Base-by-base conservation (phyloP, 768 basidiomycete species). In the Phanerodontia chrysosporium region DNA sequence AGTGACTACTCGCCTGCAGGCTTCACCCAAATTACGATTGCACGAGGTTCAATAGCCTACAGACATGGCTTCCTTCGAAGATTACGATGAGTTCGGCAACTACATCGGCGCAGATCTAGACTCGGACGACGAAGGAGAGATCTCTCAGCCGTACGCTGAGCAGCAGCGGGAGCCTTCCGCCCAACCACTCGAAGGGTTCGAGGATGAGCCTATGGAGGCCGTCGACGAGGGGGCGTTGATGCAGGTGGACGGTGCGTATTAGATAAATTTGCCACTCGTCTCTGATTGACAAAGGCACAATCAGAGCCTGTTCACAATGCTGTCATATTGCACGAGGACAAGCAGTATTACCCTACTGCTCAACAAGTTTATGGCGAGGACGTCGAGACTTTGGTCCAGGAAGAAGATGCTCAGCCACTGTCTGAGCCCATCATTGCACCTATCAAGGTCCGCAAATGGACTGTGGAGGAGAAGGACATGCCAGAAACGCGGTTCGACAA, bases 401-500 rank as follows among this genome's bases (percentile, higher is more conserved):
- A 99, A 73, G 97, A 99, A 75, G 97, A 99, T 69, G 86, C 92
- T 2, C 97, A 99, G 71, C 94, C 94, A 14, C 81, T 99, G 21
- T 82, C 92, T 2, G 93, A 98, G 67, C 97, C 97, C 21, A 95
- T 99, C 60, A 80, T 99, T 63, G 94, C 93, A 12, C 97, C 97
- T 35, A 82, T 98, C 59, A 97, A 98, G 76, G 87, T 94, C 51
- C 83, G 95, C 61, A 94, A 88, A 80, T 99, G 96, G 89, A 84
- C 86, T 0, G 86, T 98, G 7, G 93, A 96, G 69, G 94, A 97
- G 76, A 96, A 96, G 74, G 90, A 88, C 63, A 87, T 97, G 81
- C 96, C 95, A 25, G 87, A 92, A 71, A 98, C 95, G 60, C 85
- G 97, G n/a, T 99, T 90, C 73, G 95, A 98, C 76, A 95, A 95